These are phyloP conservation scores for Stenocarpella maydis DNA, from an alignment of 2,329 filamentous ascomycete species.

Conservation along the genomic window DNA sequence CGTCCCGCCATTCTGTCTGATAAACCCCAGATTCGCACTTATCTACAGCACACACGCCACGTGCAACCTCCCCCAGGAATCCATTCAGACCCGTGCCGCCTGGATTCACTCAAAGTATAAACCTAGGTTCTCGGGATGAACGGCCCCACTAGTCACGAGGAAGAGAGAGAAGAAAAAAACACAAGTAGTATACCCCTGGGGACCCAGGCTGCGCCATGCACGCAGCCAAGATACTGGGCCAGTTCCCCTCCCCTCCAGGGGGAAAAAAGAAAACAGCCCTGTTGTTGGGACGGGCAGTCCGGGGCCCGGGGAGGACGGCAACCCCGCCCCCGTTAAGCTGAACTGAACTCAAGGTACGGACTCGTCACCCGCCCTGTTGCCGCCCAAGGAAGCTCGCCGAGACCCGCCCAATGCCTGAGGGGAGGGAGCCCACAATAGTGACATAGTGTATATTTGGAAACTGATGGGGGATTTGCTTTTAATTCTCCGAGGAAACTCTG, in stretches of 20 bases:
- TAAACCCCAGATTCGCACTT: constrained; percentile 5
- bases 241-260: background rate
- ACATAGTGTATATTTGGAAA: background rate
- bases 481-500: background rate
- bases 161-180: background rate
- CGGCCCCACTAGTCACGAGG: background rate
- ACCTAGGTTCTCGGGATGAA: background rate
- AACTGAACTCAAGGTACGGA: background rate
- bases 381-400: constrained; percentile 14
- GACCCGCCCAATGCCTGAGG: background rate
- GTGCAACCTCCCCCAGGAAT: background rate
- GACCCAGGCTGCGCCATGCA: no score
- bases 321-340: background rate
- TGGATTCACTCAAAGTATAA: background rate
- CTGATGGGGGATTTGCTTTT: background rate
- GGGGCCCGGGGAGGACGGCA: constrained; percentile 15
- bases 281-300: background rate
- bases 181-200: no score
- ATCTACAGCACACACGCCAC: background rate
- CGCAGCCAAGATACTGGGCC: background rate
- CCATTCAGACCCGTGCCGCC: background rate
- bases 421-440: constrained; percentile 2
- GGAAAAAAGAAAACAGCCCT: background rate
- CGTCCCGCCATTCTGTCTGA: background rate
- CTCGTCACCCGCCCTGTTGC: background rate